Conservation (phyloP, 495 filamentous ascomycete genomes). For the Neurospora hispaniola region DNA sequence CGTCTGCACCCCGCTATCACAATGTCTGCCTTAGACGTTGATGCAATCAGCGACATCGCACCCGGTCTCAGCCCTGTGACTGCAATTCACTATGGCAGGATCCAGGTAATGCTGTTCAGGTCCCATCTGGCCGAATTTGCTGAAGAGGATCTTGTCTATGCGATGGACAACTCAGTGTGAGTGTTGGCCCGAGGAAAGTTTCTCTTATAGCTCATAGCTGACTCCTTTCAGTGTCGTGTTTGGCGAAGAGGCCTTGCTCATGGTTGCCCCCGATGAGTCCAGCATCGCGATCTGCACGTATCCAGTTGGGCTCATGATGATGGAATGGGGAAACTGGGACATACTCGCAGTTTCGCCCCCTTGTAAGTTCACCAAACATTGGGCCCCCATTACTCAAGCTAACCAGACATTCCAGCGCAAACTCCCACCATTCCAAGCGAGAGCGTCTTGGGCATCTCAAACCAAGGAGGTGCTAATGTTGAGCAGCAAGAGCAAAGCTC, state of each 20-base stretch:
- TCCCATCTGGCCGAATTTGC: not conserved
- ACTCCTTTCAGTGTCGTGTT: not conserved
- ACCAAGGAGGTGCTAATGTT: too few relatives aligned
- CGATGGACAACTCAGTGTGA: not conserved
- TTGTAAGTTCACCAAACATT: not conserved
- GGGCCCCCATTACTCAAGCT: not conserved
- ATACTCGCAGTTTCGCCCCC: not conserved
- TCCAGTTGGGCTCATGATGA: not conserved
- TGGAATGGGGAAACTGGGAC: not conserved
- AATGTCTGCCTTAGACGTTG: not conserved
- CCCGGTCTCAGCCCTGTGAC: not conserved
- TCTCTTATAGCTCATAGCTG: not conserved
- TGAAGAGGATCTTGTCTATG: not conserved
- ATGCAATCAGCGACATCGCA: not conserved
- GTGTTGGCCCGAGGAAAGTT: not conserved
- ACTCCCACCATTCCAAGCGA: not conserved
- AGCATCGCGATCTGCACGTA: not conserved
- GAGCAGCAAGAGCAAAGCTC: too few relatives aligned
- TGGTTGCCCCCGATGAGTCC: not conserved
- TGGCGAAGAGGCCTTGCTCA: not conserved
- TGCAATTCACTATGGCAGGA: not conserved
- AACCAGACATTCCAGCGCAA: not conserved
- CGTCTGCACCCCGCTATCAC: not conserved
- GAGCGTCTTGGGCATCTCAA: too few relatives aligned
- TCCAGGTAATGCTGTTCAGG: not conserved